These are phyloP conservation scores for Kingdonia uniflora DNA, from an alignment of 164 flowering plant species.

Conservation along the genomic window DNA sequence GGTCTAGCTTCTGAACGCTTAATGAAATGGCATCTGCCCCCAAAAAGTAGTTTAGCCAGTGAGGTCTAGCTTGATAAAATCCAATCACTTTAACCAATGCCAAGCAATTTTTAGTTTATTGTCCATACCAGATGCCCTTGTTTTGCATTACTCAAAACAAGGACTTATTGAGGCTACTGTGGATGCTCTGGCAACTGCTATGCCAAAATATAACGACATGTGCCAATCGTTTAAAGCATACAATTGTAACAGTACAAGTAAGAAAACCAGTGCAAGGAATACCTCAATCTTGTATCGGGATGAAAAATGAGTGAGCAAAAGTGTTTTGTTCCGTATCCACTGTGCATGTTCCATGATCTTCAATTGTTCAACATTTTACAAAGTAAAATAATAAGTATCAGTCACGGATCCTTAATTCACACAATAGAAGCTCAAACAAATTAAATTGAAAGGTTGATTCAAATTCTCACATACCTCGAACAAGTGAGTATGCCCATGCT, in stretches of 20 bases:
- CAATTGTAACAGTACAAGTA: not conserved
- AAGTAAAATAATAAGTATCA: not conserved
- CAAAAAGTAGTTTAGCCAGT: no score
- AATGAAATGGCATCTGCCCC: no score
- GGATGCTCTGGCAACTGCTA: no score
- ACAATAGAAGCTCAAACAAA: not conserved
- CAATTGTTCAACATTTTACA: constrained; percentile 13
- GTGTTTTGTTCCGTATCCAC: constrained; percentile 76
- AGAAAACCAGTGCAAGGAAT: not conserved
- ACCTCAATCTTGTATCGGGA: constrained; percentile 84
- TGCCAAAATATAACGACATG: no score
- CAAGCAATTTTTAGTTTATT: no score
- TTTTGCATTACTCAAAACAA: no score
- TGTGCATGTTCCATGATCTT: constrained; percentile 76
- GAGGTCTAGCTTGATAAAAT: no score
- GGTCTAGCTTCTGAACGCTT: no score
- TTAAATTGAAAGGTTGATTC: not conserved
- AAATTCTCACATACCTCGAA: constrained; percentile 44
- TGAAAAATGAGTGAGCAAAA: constrained; percentile 87
- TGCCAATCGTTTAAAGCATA: no score
- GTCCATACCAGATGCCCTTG: no score
- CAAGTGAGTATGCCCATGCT: constrained; percentile 89
- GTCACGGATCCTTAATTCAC: not conserved
- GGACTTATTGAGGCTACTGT: no score
- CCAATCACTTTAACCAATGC: no score